These are phyloP conservation scores for Funneliformis caledonium DNA, from an alignment of 371 early-diverging fungal species.

Conservation along the genomic window DNA sequence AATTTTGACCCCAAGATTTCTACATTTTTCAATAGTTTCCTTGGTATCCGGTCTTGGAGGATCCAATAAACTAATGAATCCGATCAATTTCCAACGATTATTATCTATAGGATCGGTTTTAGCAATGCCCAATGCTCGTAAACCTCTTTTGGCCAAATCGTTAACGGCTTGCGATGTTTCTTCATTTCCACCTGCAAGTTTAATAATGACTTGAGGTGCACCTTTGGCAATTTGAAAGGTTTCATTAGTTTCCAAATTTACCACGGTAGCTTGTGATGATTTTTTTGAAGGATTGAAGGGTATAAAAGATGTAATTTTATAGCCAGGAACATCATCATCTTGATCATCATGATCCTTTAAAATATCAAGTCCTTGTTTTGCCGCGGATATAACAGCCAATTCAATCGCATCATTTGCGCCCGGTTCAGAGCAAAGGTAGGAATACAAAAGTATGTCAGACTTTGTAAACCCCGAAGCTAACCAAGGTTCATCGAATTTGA, in stretches of 20 bases:
- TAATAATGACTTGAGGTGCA: constrained; percentile 91
- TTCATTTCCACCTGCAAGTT: constrained; percentile 79
- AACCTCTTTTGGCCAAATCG: constrained; percentile 83
- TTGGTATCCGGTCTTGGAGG: constrained; percentile 81
- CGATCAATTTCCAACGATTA: constrained; percentile 71
- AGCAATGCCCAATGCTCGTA: constrained; percentile 93
- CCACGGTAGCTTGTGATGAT: constrained; percentile 87
- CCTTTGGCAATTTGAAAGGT: constrained; percentile 91
- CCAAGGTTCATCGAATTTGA: constrained; percentile 90
- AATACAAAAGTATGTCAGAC: constrained; percentile 82
- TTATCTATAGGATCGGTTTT: constrained; percentile 68
- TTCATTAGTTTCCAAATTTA: constrained; percentile 64
- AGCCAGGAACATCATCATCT: constrained; percentile 79
- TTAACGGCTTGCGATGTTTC: constrained; percentile 80
- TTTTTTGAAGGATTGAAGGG: constrained; percentile 94
- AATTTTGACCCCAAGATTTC: constrained; percentile 78
- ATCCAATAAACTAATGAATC: constrained; percentile 85
- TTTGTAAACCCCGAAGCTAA: constrained; percentile 71
- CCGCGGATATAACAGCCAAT: constrained; percentile 83
- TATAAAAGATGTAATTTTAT: constrained; percentile 80
- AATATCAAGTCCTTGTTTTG: constrained; percentile 72
- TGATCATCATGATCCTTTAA: constrained; percentile 57
- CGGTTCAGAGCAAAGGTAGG: constrained; percentile 88
- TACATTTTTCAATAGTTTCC: constrained; percentile 64
- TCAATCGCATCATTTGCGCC: constrained; percentile 94